These are phyloP conservation scores for Pythium myriotylum DNA, from an alignment of 352 stramenopile genomes.

Conservation along the genomic window DNA sequence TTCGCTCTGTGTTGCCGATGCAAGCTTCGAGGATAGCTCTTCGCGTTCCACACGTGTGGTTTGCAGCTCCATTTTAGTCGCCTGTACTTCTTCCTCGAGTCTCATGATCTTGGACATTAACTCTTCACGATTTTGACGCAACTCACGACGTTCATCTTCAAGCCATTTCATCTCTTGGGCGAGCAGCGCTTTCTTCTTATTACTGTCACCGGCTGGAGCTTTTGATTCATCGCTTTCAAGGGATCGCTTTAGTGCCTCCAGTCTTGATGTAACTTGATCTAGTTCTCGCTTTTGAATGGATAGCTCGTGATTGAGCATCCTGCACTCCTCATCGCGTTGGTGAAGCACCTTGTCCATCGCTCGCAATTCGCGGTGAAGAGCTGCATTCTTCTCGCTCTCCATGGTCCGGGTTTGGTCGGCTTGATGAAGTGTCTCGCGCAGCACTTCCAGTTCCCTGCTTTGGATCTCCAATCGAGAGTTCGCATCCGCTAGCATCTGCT, in stretches of 20 bases:
- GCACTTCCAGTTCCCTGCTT: slow-evolving; percentile 55
- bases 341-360: slow-evolving; percentile 73
- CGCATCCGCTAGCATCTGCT: slow-evolving; percentile 47
- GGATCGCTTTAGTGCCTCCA: slow-evolving; percentile 23
- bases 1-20: slow-evolving; percentile 41
- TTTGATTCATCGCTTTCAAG: slow-evolving; percentile 20
- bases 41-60: slow-evolving; percentile 47
- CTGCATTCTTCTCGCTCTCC: slow-evolving; percentile 76
- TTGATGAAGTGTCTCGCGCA: slow-evolving; percentile 60
- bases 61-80: slow-evolving; percentile 40
- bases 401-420: slow-evolving; percentile 50
- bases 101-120: slow-evolving; percentile 56
- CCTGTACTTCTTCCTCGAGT: slow-evolving; percentile 62
- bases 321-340: slow-evolving; percentile 74
- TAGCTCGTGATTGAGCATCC: slow-evolving; percentile 56
- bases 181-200: slow-evolving; percentile 37
- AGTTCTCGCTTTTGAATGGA: slow-evolving; percentile 58
- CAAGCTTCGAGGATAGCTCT: slow-evolving; percentile 43
- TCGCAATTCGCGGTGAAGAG: slow-evolving; percentile 64
- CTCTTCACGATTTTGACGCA: slow-evolving; percentile 58
- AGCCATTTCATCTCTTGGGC: slow-evolving; percentile 77
- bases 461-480: slow-evolving; percentile 43
- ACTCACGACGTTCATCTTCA: slow-evolving; percentile 62
- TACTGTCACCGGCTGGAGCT: slow-evolving; percentile 13
- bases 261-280: slow-evolving; percentile 39